Base-by-base conservation (phyloP, 257 asterid species). In the Haberlea rhodopensis region DNA sequence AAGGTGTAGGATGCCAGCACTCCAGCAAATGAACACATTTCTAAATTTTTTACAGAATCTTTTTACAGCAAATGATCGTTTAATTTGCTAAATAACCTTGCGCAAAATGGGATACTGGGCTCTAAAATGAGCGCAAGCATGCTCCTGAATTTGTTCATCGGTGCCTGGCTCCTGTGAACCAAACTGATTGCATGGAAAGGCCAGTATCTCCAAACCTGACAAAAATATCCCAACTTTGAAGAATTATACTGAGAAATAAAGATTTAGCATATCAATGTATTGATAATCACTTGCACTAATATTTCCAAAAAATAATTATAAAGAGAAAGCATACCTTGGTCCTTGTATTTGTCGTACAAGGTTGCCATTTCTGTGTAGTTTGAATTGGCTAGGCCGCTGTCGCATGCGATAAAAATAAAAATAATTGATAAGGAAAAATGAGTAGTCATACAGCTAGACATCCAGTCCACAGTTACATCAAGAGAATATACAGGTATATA, bases 351-450 rank as follows among this genome's bases (percentile, higher is more conserved):
- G 53, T 85, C 77, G 29, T 91, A 86, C 19, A 91, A 11, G 70
- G 78, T 68, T 0, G 86, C 72, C 83, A 91, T 37, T 76, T 88
- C 96, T 0, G 89, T 73, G 80, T 88, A 88, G 66, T 91, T 91
- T 11, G 96, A 85, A 70, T 83, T 78, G 63, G 98, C 66, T 61
- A 91, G 85, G 24, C 96, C 95, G 75, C 98, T 91, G 95, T 79
- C 83, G 24, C 66, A 80, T 27, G 62, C n/a, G 37, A 64, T 52
- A 16, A 52, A 4, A 66, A 66, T 11, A 20, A 54, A 55, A 31
- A 55, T 18, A 54, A 31, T 21, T n/a, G n/a, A 10, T 1, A 1
- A 37, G 46, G n/a, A 37, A 10, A 10, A 5, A 37, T 37, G 46
- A 9, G 46, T 37, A 37, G 2, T 37, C 16, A 11, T 0, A 37